Base-by-base conservation (phyloP, 371 early-diverging fungal genomes). In the Saksenaea oblongispora region DNA sequence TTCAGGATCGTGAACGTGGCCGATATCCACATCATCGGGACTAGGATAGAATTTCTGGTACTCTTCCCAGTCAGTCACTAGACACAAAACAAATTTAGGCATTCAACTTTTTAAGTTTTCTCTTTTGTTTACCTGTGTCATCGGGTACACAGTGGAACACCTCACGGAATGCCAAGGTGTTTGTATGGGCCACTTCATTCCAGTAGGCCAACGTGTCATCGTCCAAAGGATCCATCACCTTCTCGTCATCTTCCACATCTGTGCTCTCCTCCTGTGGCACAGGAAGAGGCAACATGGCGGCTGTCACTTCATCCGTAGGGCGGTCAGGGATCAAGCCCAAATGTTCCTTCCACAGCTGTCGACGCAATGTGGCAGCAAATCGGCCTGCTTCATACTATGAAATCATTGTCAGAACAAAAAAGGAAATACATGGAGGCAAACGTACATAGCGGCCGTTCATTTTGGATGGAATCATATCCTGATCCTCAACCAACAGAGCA, bases 261-360 rank as follows among this genome's bases (percentile, higher is more conserved):
- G 72, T 70, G 15, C 56, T 56, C 54, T 78, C 76, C 1, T 68
- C 53, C 39, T 77, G 72, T 42, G 76, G 81, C 36, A 68, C 66
- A 58, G 83, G 83, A 39, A 87, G 65, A 64, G 81, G 72, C 65
- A 80, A 67, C 84, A 79, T 85, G 34, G 71, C 82, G 58, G 75
- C 63, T 31, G 76, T 84, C 0, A 86, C 79, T 3, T 80, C 70
- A 61, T 82, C 76, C 17, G 78, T 67, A 28, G 78, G 74, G 5
- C 73, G 66, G 47, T 76, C 72, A 28, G 78, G 79, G 28, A 91
- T 51, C 11, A 93, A 66, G 8, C 96, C 96, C 26, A 92, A 72
- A 71, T 95, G 96, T 66, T 96, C 96, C 59, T 88, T 87, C 79
- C 94, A 94, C 27, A 96, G 74, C 31, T 85, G 79, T 54, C 87